phyloP scores from a whole-genome alignment of 352 stramenopile genomes.

The Globisporangium splendens region DNA sequence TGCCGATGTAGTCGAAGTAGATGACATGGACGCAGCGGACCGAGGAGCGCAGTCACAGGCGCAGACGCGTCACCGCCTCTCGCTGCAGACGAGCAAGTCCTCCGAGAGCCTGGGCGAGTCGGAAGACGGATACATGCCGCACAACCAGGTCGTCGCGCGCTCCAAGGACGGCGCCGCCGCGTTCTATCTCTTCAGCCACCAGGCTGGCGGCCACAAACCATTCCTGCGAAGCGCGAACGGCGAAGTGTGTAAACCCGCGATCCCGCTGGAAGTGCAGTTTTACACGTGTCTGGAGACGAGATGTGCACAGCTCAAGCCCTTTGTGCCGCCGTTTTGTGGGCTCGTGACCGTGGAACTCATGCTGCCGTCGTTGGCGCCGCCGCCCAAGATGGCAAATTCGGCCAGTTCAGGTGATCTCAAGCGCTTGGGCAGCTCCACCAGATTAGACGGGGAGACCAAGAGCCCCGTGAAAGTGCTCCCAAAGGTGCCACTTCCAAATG shows the following conservation, averaged over 20 bases:
- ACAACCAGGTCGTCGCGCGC: conserved; percentile 63
- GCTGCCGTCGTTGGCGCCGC: conserved; percentile 4
- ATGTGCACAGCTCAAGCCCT: conserved; percentile 59
- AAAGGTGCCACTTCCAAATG: conserved; percentile 2
- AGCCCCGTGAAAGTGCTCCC: conserved; percentile 7
- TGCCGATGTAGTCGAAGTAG: neutral
- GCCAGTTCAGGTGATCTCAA: conserved; percentile 14
- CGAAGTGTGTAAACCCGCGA: conserved; percentile 77
- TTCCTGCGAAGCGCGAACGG: conserved; percentile 57
- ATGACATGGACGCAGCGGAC: too few species aligned
- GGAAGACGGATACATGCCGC: conserved; percentile 9
- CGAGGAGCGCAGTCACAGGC: neutral
- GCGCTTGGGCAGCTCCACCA: conserved; percentile 4
- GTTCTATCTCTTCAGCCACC: conserved; percentile 80
- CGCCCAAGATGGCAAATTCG: conserved; percentile 7
- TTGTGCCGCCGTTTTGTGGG: conserved; percentile 65
- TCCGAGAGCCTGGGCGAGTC: conserved; percentile 13
- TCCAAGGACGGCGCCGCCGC: conserved; percentile 57
- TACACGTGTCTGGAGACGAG: conserved; percentile 51
- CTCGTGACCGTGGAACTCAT: conserved; percentile 58
- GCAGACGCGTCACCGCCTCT: neutral
- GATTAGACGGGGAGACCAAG: conserved; percentile 6
- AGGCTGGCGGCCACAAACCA: conserved; percentile 75
- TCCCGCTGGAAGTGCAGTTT: conserved; percentile 70
- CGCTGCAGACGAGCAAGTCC: conserved; percentile 11